A percentile compares a stretch with the other conserved stretches of the same genome.
These are phyloP conservation scores for Zoysia japonica DNA, from an alignment of 176 grass and related monocot genomes.

Conservation along the genomic window DNA sequence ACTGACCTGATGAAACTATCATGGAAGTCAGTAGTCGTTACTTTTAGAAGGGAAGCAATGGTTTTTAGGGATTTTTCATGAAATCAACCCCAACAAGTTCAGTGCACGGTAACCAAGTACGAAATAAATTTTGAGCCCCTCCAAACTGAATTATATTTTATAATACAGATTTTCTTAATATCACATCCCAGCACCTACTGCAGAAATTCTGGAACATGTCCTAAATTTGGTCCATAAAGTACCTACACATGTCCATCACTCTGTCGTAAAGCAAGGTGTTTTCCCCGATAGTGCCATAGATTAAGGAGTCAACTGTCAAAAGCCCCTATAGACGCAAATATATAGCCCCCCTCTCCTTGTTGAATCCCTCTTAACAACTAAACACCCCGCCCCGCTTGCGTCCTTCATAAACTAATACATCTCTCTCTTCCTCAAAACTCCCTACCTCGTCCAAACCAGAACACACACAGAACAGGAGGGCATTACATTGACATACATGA, in stretches of 20 bases:
- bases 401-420: conserved; percentile 47
- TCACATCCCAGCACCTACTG: conserved; percentile 38
- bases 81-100: conserved; percentile 22
- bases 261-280: conserved; percentile 53
- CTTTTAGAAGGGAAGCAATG: conserved; percentile 15
- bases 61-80: background rate
- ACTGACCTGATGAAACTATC: conserved; percentile 17
- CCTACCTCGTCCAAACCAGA: conserved; percentile 25
- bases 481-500: conserved; percentile 48
- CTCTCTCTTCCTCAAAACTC: conserved; percentile 39
- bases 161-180: conserved; percentile 28
- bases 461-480: conserved; percentile 30
- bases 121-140: conserved; percentile 26
- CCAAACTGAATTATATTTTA: conserved; percentile 18
- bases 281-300: conserved; percentile 56
- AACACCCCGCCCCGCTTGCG: conserved; percentile 41
- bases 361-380: conserved; percentile 40
- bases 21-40: conserved; percentile 22
- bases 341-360: conserved; percentile 40
- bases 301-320: conserved; percentile 67
- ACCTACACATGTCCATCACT: conserved; percentile 46
- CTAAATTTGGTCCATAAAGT: conserved; percentile 54
- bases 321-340: conserved; percentile 40
- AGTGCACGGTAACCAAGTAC: background rate
- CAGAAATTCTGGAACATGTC: conserved; percentile 57